Evolutionary conservation across 805 yeast species (phyloP), one percentile per base, ranked within the genome.

Genomic region (Millerozyma miso): DNA sequence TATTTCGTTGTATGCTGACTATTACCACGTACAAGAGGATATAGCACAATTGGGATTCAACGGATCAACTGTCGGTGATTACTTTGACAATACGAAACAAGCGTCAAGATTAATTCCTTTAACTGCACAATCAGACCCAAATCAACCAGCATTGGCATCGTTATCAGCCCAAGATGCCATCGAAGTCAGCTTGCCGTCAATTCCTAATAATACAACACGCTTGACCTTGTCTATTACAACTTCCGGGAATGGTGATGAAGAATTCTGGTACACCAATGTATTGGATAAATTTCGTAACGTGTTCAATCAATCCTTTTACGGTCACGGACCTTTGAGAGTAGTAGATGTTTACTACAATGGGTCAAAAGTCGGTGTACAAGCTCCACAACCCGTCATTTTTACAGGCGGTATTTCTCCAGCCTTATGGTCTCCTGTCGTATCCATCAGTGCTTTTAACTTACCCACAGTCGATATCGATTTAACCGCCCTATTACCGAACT

Each of bases 331-430:
- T 1, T 69, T 81, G 38, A 74, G 96, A 43, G 67, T 80, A 19
- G 69, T 86, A 13, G 79, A 83, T 50, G 79, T 85, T 3, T 82
- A 69, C 48, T 64, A 83, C 37, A 74, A 81, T 50, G 87, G 77
- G 23, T 51, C 69, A 19, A 72, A 83, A 39, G 75, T 87, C 5
- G 83, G 83, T 2, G 65, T 80, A 3, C 76, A 75, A 20, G 67
- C 80, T 19, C 95, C 96, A 2, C 79, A 77, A 50, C 90, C 91
- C 1, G 77, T 81, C 5, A 74, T 88, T 13, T 88, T 73, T 63
- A 80, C 95, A 1, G 96, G 96, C 4, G 96, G 95, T 2, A 64
- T 81, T 29, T 77, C 89, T 1, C 95, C 96, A 1, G 72, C 83
- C 3, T 64, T 88, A 37, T 88, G 96, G 96, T 72, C 76, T 39